Percentiles rank a stretch among this genome's conserved stretches.
phyloP scores from a whole-genome alignment of 2,329 filamentous ascomycete species.

The Fusarium equiseti region DNA sequence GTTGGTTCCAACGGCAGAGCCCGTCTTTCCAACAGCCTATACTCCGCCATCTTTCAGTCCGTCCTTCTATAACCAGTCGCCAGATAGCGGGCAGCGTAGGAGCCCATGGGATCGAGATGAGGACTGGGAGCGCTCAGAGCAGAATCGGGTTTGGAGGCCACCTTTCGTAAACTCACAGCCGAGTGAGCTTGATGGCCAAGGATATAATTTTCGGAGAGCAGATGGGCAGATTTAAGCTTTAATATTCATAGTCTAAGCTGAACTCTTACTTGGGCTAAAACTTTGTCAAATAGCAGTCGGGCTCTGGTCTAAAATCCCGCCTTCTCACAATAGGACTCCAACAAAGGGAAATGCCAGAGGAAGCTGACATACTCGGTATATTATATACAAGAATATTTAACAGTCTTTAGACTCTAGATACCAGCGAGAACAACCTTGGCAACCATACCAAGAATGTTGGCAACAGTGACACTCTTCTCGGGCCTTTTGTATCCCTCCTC shows the following conservation, averaged over 20 bases:
- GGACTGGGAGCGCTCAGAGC: not conserved
- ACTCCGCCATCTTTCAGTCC: not conserved
- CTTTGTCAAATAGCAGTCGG: not conserved
- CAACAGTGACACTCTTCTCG: constrained; percentile 27
- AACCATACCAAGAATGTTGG: constrained; percentile 35
- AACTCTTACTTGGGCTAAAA: not conserved
- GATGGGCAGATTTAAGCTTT: not conserved
- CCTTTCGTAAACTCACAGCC: not conserved
- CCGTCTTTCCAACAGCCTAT: not conserved
- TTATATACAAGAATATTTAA: not conserved
- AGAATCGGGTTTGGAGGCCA: not conserved
- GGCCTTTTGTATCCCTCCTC: constrained; percentile 38
- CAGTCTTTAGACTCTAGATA: not conserved
- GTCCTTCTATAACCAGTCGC: not conserved
- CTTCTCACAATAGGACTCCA: not conserved
- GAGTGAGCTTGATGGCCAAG: not conserved
- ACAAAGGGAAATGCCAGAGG: constrained; percentile 14
- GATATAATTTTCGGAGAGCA: not conserved
- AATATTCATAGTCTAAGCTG: not conserved
- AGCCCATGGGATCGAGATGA: not conserved
- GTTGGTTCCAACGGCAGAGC: not conserved
- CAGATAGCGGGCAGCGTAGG: not conserved
- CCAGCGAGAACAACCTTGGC: constrained; percentile 29
- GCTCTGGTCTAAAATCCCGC: not conserved
- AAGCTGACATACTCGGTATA: constrained; percentile 14